Conservation (phyloP, 257 asterid genomes). For the Plantago ovata region DNA sequence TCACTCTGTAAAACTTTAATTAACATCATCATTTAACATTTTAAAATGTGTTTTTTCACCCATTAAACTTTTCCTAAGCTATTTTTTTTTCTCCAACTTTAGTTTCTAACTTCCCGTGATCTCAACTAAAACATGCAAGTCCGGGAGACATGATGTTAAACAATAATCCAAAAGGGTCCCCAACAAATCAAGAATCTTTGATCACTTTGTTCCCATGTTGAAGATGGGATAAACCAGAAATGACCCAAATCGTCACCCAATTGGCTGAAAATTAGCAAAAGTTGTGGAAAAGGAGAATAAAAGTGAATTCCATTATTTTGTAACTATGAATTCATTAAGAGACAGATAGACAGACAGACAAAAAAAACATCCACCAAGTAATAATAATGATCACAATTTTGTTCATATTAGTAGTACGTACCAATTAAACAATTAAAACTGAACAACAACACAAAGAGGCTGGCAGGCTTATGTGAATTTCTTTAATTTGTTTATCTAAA, state of each 20-base stretch:
- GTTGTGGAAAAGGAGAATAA: not conserved
- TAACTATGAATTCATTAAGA: conserved; percentile 3
- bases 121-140: conserved; percentile 2
- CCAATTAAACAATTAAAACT: not conserved
- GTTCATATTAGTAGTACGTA: not conserved
- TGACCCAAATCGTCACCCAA: conserved; percentile 18
- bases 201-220: conserved; percentile 29
- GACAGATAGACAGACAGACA: conserved; percentile 21
- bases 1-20: no score
- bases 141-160: conserved; percentile 16
- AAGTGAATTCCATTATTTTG: conserved; percentile 29
- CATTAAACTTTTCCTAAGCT: no score
- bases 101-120: no score
- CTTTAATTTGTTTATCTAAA: conserved; percentile 1
- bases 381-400: conserved; percentile 18
- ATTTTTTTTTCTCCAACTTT: no score
- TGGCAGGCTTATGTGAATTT: conserved; percentile 14
- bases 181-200: conserved; percentile 31
- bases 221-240: conserved; percentile 23
- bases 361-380: conserved; percentile 28
- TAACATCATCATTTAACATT: no score
- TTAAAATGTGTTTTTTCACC: no score
- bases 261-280: conserved; percentile 14
- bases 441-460: not conserved
- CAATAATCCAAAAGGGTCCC: conserved; percentile 26